Base-by-base conservation (phyloP, 306 rosid genomes). In the Corylus heterophylla region DNA sequence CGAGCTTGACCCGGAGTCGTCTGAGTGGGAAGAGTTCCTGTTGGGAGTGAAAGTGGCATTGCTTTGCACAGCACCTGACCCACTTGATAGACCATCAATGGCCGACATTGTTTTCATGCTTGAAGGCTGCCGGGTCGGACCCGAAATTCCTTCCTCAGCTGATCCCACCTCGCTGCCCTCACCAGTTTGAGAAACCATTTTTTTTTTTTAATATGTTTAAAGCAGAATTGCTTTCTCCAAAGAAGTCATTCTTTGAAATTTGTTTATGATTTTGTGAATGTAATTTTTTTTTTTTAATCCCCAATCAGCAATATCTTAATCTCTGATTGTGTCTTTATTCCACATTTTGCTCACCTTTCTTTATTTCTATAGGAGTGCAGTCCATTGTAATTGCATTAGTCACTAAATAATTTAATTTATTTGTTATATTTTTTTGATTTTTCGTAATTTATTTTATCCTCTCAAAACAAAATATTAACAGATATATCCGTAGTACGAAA, bases 21-120 rank as follows among this genome's bases (percentile, higher is more conserved):
- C 97, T 2, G 98, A 93, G 50, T 91, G 97, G 92, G 98, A 93
- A 78, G 98, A 93, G 85, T 93, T 91, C 84, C 77, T 93, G 83
- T 75, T 93, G 63, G 98, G 98, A 31, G 86, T 93, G 9, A 91
- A 93, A 71, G 97, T 93, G 7, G 98, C 89, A 14, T 90, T 93
- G 11, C 86, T 93, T 1, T 93, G 97, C 83, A 91, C 98, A 3
- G 93, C 97, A 7, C 90, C 92, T 66, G 98, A 93, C 84, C 98
- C 98, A 48, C 89, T 91, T 64, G 98, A 89, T 75, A 76, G 98
- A 47, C 98, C 98, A 17, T 87, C 94, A 3, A 91, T 91, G 86
- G 73, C 91, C 45, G 98, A 88, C 80, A 67, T 91, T 83, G 98
- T 89, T 54, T 93, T 89, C 97, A 91, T 91, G 98, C 98, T 93